phyloP scores from a whole-genome alignment of 140 eudicot species.

The Erigeron philadelphicus region DNA sequence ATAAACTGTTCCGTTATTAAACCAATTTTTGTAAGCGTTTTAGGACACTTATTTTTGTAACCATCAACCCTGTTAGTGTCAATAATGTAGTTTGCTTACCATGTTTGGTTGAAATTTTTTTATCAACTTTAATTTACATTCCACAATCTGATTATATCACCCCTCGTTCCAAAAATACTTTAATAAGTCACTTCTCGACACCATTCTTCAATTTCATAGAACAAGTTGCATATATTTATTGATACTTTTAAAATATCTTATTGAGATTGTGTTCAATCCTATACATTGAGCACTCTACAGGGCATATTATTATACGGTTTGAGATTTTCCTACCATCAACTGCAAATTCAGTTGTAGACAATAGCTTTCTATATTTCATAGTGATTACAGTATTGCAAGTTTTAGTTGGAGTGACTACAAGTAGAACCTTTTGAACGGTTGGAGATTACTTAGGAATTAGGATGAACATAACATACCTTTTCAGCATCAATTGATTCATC shows the following conservation, averaged over 20 bases:
- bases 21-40: neutral
- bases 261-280: too few relatives aligned
- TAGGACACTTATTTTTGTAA: too few relatives aligned
- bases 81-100: too few relatives aligned
- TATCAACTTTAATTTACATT: neutral
- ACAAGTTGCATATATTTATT: too few relatives aligned
- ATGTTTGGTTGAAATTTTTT: neutral
- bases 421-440: neutral
- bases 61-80: too few relatives aligned
- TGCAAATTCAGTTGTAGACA: too few relatives aligned
- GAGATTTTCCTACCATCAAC: too few relatives aligned
- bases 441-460: neutral
- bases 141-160: neutral
- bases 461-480: conserved; percentile 19
- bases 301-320: too few relatives aligned
- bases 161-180: neutral
- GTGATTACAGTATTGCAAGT: neutral
- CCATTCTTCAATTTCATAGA: too few relatives aligned
- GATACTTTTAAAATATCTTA: too few relatives aligned
- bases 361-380: neutral
- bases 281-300: too few relatives aligned
- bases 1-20: neutral
- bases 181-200: neutral
- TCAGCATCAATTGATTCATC: conserved; percentile 13
- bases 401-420: conserved; percentile 7